Base-by-base conservation (phyloP, 2,329 filamentous ascomycete genomes). In the Pseudopyrenochaeta lycopersici region DNA sequence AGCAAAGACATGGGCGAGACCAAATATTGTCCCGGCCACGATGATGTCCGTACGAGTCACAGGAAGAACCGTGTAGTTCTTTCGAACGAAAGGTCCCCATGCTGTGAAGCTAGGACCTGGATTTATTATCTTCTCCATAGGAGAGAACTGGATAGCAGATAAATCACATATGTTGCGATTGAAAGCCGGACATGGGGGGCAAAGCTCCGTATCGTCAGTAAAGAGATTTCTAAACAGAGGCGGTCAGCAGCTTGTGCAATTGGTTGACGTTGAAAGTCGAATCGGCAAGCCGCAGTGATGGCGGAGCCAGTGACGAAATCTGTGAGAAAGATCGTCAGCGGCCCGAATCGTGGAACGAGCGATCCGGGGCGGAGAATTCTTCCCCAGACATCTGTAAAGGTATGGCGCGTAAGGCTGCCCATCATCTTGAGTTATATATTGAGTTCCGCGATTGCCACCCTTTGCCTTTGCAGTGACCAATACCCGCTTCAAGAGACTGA, bases 61-160 rank as follows among this genome's bases (percentile, higher is more conserved):
- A 6, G 54, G 51, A 23, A 62, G 52, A 14, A 61, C 42, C 4
- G 47, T 18, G 32, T 66, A 72, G 35, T 56, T 47, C 21, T 68
- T 46, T 36, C 46, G 49, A 17, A 72, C 62, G 42, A 68, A 67
- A 21, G 68, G 68, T 3, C 68, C 68, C 60, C 61, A 68, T 21
- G 66, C 51, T 18, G 38, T 57, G 48, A 61, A 70, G 30, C 36
- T 54, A n/a, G 62, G 56, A 38, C 60, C 57, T 32, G 53, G 40
- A 39, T 50, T 49, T 17, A 60, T 60, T 31, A 64, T 54, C 38
- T 56, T 18, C 40, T 35, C 31, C 60, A 64, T 62, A 23, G n/a
- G 31, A 43, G 17, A 12, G 10, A 11, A 23, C 7, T 4, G n/a
- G 7, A 23, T 14, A 14, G 36, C 7, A 23, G 11, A 20, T 23